Conservation (phyloP, 2,329 filamentous ascomycete species). For the Penicillium vulpinum region DNA sequence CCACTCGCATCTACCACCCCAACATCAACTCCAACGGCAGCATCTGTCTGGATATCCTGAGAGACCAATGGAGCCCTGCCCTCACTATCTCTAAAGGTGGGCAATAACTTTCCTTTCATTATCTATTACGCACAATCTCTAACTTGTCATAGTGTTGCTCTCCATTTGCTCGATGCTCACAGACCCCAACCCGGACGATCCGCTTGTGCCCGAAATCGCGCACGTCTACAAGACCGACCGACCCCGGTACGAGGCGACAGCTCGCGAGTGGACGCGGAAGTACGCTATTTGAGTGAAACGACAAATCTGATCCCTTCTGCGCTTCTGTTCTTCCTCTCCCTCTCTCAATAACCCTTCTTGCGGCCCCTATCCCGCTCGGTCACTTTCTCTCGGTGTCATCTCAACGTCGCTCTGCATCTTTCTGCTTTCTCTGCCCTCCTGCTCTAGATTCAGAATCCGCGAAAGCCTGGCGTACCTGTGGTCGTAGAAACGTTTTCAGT, state of each 20-base stretch:
- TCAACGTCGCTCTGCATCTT: conserved; percentile 20
- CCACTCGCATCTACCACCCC: conserved; percentile 98
- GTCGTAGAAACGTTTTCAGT: conserved; percentile 36
- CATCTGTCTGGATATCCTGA: conserved; percentile 96
- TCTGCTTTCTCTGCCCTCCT: conserved; percentile 12
- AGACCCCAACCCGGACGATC: conserved; percentile 98
- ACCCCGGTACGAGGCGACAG: conserved; percentile 91
- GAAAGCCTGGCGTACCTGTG: conserved; percentile 41
- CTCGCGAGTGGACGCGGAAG: conserved; percentile 98
- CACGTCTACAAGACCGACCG: conserved; percentile 99
- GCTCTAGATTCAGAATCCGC: conserved; percentile 25
- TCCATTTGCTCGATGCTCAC: conserved; percentile 99
- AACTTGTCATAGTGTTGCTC: conserved; percentile 68
- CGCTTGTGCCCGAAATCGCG: conserved; percentile 96
- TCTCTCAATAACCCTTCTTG: conserved; percentile 3
- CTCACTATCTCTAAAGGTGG: conserved; percentile 97
- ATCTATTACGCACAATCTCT: not conserved
- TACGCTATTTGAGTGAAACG: conserved; percentile 75
- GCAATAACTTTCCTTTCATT: conserved; percentile 14
- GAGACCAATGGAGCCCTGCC: conserved; percentile 98
- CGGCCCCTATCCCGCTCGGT: conserved; percentile 7
- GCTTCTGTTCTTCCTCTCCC: conserved; percentile 15
- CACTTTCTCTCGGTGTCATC: conserved; percentile 7
- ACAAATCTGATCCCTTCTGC: conserved; percentile 29
- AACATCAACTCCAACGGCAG: conserved; percentile 99